Evolutionary conservation across 208 protist genomes (phyloP).

Genomic region (Zelonia costaricensis): DNA sequence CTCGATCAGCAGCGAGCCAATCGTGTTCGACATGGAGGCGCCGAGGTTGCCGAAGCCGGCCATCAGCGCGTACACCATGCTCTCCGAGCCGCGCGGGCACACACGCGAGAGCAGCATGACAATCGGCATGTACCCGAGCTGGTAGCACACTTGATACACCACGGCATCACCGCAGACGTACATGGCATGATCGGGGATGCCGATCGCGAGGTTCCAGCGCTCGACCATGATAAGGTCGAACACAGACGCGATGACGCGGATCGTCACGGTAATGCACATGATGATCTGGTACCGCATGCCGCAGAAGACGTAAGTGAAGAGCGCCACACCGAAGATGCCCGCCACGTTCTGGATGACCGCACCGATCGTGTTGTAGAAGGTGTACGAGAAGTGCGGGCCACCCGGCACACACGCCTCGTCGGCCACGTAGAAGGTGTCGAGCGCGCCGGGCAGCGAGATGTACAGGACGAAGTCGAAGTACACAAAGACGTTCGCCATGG

Average conservation of each 20-base stretch:
- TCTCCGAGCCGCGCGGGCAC: too few species aligned
- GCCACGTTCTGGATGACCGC: conserved; percentile 38
- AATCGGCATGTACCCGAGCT: too few species aligned
- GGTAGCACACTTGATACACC: too few species aligned
- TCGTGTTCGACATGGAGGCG: too few species aligned
- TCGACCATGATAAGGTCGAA: too few species aligned
- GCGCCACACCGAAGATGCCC: conserved; percentile 39
- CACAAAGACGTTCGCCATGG: conserved; percentile 51
- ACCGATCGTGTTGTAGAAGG: conserved; percentile 52
- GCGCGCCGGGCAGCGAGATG: conserved; percentile 41
- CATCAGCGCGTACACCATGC: too few species aligned
- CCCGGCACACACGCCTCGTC: conserved; percentile 31
- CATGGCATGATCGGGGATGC: too few species aligned
- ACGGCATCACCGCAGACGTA: too few species aligned
- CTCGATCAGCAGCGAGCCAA: too few species aligned
- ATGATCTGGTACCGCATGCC: conserved; percentile 2
- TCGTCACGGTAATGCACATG: neutral
- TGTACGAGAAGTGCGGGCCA: conserved; percentile 57
- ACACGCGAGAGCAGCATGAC: too few species aligned
- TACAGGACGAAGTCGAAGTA: conserved; percentile 47
- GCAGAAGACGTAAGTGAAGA: conserved; percentile 53
- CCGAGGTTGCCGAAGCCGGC: too few species aligned
- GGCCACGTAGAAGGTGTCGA: conserved; percentile 51
- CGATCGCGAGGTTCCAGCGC: too few species aligned
- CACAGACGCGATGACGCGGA: neutral